Percentiles rank a stretch among this genome's conserved stretches.
Conservation (phyloP, 768 basidiomycete species). For the Tylopilus vinaceipallidus region DNA sequence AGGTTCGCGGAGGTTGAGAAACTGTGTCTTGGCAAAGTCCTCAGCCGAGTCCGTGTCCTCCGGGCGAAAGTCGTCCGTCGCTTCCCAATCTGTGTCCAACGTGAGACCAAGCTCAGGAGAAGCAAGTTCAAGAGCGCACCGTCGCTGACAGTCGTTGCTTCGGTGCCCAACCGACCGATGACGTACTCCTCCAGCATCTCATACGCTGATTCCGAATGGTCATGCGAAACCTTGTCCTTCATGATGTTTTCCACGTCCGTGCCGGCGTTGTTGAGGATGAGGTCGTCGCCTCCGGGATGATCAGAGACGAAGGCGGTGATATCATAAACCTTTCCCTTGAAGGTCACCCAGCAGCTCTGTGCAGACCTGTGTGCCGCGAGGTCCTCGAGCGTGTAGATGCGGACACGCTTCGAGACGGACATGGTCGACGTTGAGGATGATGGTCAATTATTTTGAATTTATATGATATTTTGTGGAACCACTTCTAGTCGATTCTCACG, state of each 20-base stretch:
- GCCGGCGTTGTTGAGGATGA: constrained; percentile 80
- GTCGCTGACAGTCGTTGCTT: constrained; percentile 73
- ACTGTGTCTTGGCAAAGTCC: constrained; percentile 88
- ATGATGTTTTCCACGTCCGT: constrained; percentile 79
- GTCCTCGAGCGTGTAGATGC: constrained; percentile 75
- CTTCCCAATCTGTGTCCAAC: constrained; percentile 71
- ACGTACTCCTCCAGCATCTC: constrained; percentile 87
- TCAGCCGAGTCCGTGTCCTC: constrained; percentile 79
- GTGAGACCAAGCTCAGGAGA: constrained; percentile 8
- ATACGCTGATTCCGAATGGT: constrained; percentile 89
- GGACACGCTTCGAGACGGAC: constrained; percentile 58
- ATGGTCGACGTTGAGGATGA: constrained; percentile 34
- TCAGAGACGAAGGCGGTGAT: constrained; percentile 80
- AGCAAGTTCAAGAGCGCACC: constrained; percentile 45
- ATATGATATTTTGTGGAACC: background rate
- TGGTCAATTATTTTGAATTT: background rate
- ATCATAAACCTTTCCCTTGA: constrained; percentile 84
- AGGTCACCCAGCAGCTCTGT: constrained; percentile 79
- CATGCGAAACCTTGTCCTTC: constrained; percentile 78
- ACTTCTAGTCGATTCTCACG: constrained; percentile 16
- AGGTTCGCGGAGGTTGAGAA: constrained; percentile 87
- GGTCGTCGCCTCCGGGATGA: constrained; percentile 94
- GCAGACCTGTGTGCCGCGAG: constrained; percentile 59
- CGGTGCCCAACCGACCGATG: constrained; percentile 78
- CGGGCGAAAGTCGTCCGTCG: constrained; percentile 86